These are phyloP conservation scores for Inonotus obliquus DNA, from an alignment of 1,284 basidiomycete species.

Conservation along the genomic window DNA sequence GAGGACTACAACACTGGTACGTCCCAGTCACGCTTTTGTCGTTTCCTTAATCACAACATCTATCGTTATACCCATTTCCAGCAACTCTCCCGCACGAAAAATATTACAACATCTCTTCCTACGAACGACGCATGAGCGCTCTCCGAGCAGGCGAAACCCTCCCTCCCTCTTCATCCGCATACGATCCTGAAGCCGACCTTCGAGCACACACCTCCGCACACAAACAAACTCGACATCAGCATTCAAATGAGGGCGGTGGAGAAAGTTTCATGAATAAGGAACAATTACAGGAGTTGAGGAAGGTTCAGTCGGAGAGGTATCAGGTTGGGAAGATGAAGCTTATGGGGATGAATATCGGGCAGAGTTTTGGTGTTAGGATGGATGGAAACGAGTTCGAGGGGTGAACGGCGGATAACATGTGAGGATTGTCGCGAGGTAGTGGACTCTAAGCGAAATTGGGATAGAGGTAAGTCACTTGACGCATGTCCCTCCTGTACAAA, in stretches of 20 bases:
- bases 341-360: constrained; percentile 76
- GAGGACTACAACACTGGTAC: constrained; percentile 88
- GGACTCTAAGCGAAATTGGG: too few relatives aligned
- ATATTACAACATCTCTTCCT: constrained; percentile 82
- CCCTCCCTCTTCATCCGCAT: constrained; percentile 59
- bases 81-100: constrained; percentile 89
- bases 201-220: constrained; percentile 63
- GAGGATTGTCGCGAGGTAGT: too few relatives aligned
- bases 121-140: constrained; percentile 76
- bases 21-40: constrained; percentile 19
- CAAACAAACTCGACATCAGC: constrained; percentile 40
- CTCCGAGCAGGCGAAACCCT: constrained; percentile 76
- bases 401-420: too few relatives aligned
- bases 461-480: too few relatives aligned
- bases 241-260: constrained; percentile 34
- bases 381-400: constrained; percentile 54
- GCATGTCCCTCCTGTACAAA: too few relatives aligned
- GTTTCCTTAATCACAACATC: not conserved
- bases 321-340: constrained; percentile 79
- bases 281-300: constrained; percentile 73
- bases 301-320: constrained; percentile 75
- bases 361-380: constrained; percentile 79
- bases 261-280: constrained; percentile 74
- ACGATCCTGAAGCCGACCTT: constrained; percentile 79
- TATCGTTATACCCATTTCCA: constrained; percentile 25